Percentiles rank a stretch among this genome's conserved stretches.
phyloP scores from a whole-genome alignment of 257 asterid genomes.

The Nicotiana tabacum region DNA sequence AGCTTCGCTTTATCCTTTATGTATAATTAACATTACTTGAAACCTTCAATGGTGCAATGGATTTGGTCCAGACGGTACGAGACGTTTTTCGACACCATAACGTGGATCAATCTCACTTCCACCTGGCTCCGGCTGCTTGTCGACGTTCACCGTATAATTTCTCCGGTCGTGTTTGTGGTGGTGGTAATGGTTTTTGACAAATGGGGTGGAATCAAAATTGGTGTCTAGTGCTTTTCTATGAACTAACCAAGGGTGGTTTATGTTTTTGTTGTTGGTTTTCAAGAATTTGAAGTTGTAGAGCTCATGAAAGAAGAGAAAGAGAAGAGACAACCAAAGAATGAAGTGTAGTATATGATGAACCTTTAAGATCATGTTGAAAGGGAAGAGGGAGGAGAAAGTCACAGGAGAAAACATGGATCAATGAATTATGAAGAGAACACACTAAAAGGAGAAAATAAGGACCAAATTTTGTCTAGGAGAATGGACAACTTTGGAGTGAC shows the following conservation, averaged over 20 bases:
- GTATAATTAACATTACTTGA: background rate
- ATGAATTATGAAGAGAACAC: background rate
- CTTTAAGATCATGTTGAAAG: background rate
- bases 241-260: background rate
- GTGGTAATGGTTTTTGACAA: background rate
- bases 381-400: background rate
- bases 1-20: background rate
- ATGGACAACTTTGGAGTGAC: background rate
- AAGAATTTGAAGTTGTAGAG: background rate
- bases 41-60: background rate
- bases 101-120: background rate
- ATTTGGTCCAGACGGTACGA: constrained; percentile 6
- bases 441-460: background rate
- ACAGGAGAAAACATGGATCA: background rate
- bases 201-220: background rate
- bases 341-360: background rate
- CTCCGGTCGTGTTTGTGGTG: background rate
- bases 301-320: background rate
- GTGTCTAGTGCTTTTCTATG: background rate
- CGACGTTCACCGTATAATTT: background rate
- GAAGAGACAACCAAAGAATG: background rate
- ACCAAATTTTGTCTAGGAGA: background rate
- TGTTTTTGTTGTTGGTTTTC: background rate
- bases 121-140: background rate
- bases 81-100: background rate